Evolutionary conservation across 116 monocot genomes (phyloP).

Genomic region (Papilionanthe hybrid): DNA sequence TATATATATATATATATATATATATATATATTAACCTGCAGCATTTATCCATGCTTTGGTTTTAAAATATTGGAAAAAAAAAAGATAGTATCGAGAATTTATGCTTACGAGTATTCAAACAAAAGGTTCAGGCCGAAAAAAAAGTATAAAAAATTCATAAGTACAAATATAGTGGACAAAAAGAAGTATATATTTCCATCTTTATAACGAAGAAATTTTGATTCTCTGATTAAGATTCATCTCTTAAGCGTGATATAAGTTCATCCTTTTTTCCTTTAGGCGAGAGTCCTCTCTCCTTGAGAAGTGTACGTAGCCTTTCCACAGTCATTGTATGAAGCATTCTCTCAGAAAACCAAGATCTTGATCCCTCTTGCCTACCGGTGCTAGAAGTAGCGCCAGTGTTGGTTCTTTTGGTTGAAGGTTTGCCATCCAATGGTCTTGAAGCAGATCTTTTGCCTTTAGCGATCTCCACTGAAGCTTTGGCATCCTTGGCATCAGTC

Average conservation of each 20-base stretch:
- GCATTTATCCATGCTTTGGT: too few relatives aligned
- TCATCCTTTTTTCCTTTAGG: slow-evolving; percentile 60
- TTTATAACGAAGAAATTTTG: background rate
- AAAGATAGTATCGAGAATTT: too few relatives aligned
- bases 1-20: too few relatives aligned
- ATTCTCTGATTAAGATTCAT: background rate
- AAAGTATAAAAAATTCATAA: too few relatives aligned
- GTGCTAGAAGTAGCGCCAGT: slow-evolving; percentile 24
- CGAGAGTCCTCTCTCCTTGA: slow-evolving; percentile 67
- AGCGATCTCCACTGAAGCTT: slow-evolving; percentile 28
- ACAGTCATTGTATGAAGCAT: slow-evolving; percentile 62
- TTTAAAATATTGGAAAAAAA: too few relatives aligned
- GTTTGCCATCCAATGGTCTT: slow-evolving; percentile 27
- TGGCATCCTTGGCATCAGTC: slow-evolving; percentile 54
- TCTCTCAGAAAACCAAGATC: slow-evolving; percentile 28
- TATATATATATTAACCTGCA: too few relatives aligned
- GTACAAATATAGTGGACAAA: too few relatives aligned
- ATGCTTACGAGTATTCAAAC: too few relatives aligned
- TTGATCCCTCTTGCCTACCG: slow-evolving; percentile 28
- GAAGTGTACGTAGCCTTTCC: slow-evolving; percentile 52
- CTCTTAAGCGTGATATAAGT: slow-evolving; percentile 7
- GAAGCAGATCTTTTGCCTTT: slow-evolving; percentile 56
- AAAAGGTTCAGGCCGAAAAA: too few relatives aligned
- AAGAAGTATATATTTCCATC: too few relatives aligned
- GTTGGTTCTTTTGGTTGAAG: slow-evolving; percentile 38